Base-by-base conservation (phyloP, 2,329 filamentous ascomycete species). In the Aspergillus puulaauensis region DNA sequence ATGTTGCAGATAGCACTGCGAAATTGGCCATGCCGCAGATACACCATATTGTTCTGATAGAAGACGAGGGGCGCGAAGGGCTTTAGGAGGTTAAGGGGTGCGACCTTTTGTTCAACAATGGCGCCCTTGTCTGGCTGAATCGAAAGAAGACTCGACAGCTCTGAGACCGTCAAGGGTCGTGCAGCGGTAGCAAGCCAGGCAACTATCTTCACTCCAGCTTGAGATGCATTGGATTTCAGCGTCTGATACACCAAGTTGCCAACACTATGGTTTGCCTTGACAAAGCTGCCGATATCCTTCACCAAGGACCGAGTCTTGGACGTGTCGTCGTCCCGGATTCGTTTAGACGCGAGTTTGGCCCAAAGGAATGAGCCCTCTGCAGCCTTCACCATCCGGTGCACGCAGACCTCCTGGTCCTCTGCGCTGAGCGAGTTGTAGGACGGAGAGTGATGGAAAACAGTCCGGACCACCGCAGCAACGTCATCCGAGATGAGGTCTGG, bases 321-420 rank as follows among this genome's bases (percentile, higher is more conserved):
- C 2, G 56, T 59, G 17, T 56, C 54, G 56, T 74, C 73, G 14
- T 63, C 61, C 8, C 68, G 64, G n/a, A 71, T 56, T 23, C 62
- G 62, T 60, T 72, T 73, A 0, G 71, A 56, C 9, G 67, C 69
- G 6, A 76, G 65, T 59, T 74, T 77, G 4, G 72, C 74, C 73
- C 73, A 77, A 0, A 76, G 62, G 57, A 77, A 75, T 4, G 73
- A 76, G 6, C 74, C 73, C 9, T 69, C 63, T 3, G 74, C 64
- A 9, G 68, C 70, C 41, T 75, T 66, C 2, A 68, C 62, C 17
- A 77, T 66, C 2, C 66, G 65, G 8, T 67, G 68, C 33, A 74
- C 61, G 2, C 65, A 57, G 1, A 68, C 65, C 54, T 77, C 75
- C 39, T 70, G 71, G 33, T 73, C 67, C 3, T 70, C 57, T 40